Conservation (phyloP, 768 basidiomycete species). For the Tulasnella sp. region DNA sequence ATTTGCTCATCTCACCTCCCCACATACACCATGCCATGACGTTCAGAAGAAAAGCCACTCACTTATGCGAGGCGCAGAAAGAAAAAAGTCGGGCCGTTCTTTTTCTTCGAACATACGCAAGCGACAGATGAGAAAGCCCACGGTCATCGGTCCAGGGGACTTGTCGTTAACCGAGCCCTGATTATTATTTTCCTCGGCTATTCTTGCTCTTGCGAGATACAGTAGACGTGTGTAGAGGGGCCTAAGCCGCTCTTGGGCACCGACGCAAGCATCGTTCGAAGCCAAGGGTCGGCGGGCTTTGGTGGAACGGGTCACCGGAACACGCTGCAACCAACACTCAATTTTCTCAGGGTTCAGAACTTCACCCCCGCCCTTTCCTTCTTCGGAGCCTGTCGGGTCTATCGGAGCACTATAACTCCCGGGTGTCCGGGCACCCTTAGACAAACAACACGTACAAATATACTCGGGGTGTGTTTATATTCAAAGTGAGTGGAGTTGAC, state of each 20-base stretch:
- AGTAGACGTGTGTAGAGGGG: neutral
- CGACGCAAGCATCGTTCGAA: neutral
- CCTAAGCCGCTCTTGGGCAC: neutral
- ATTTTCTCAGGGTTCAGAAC: neutral
- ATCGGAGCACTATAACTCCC: neutral
- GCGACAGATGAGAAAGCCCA: neutral
- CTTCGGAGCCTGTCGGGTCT: too few relatives aligned
- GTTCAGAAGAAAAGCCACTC: neutral
- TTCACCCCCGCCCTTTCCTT: neutral
- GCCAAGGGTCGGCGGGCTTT: neutral
- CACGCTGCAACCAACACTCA: neutral
- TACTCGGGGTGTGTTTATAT: neutral
- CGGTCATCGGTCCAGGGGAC: neutral
- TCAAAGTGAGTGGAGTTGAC: neutral
- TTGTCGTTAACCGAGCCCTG: neutral
- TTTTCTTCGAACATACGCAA: neutral
- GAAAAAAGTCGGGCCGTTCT: neutral
- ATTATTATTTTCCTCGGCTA: neutral
- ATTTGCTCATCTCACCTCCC: neutral
- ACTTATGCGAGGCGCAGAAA: neutral
- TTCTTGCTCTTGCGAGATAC: neutral
- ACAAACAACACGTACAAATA: neutral
- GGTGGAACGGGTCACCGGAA: neutral
- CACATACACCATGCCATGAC: neutral
- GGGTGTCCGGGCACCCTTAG: neutral